These are phyloP conservation scores for Clitoria ternatea DNA, from an alignment of 306 rosid genomes.

Conservation along the genomic window DNA sequence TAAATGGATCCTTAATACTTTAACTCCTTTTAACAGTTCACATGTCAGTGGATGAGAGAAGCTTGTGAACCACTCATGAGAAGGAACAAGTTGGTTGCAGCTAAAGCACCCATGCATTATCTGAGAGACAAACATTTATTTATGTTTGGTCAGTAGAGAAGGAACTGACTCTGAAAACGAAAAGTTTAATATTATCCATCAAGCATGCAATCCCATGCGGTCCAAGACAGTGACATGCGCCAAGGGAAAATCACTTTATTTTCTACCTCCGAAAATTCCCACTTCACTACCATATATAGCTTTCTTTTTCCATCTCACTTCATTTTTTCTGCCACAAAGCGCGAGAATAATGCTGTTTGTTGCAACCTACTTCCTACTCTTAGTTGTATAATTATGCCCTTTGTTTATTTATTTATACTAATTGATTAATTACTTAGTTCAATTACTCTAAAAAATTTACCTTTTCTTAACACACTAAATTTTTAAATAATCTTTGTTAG, in stretches of 20 bases:
- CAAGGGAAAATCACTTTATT: not conserved
- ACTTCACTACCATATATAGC: not conserved
- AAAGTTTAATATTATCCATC: constrained; percentile 2
- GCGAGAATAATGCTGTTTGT: constrained; percentile 6
- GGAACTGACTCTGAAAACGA: constrained; percentile 13
- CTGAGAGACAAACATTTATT: not conserved
- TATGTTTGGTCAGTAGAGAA: constrained; percentile 11
- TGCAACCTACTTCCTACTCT: not conserved
- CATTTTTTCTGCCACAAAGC: not conserved
- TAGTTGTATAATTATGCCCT: not conserved
- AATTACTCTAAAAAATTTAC: no score
- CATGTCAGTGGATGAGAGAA: constrained; percentile 37
- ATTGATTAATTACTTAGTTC: not conserved
- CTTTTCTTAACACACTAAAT: no score
- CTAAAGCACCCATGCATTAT: constrained; percentile 16
- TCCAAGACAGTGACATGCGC: constrained; percentile 25
- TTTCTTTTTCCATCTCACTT: not conserved
- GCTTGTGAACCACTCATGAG: constrained; percentile 52
- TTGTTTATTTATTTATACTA: no score
- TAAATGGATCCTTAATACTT: no score
- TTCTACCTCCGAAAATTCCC: constrained; percentile 14
- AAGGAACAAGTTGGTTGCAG: constrained; percentile 26
- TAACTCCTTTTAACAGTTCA: constrained; percentile 45
- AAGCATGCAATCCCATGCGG: constrained; percentile 4
- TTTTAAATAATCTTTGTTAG: no score